A percentile compares a stretch with the other conserved stretches of the same genome.
Evolutionary conservation across 441 rosid genomes (phyloP).

Genomic region (Adansonia madagascariensis): DNA sequence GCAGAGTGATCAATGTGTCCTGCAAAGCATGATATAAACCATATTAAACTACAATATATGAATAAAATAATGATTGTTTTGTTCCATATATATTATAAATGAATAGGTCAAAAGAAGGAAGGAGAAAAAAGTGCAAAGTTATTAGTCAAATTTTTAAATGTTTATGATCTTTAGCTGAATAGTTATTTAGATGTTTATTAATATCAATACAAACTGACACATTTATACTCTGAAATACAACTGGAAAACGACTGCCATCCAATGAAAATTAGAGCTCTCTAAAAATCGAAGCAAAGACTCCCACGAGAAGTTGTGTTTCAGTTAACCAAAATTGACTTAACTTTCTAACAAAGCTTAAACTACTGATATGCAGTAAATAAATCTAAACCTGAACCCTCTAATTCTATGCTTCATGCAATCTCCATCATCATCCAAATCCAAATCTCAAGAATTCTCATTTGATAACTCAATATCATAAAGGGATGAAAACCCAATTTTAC

Average conservation of each 20-base stretch:
- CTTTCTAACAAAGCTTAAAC: not conserved
- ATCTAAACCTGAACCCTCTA: not conserved
- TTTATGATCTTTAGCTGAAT: not conserved
- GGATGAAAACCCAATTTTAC: not conserved
- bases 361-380: not conserved
- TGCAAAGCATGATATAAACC: constrained; percentile 32
- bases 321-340: not conserved
- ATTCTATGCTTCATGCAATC: not conserved
- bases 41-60: not conserved
- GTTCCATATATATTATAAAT: not conserved
- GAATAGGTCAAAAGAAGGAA: not conserved
- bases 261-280: not conserved
- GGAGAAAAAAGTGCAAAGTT: not conserved
- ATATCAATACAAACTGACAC: not conserved
- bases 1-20: constrained; percentile 93
- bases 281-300: not conserved
- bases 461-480: not conserved
- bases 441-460: not conserved
- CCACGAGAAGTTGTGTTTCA: not conserved
- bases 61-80: not conserved
- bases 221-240: not conserved
- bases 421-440: not conserved
- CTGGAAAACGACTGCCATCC: not conserved
- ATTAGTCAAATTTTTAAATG: not conserved
- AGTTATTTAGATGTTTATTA: not conserved